Conservation (phyloP, 1,284 basidiomycete species). For the Violaceomyces palustris region DNA sequence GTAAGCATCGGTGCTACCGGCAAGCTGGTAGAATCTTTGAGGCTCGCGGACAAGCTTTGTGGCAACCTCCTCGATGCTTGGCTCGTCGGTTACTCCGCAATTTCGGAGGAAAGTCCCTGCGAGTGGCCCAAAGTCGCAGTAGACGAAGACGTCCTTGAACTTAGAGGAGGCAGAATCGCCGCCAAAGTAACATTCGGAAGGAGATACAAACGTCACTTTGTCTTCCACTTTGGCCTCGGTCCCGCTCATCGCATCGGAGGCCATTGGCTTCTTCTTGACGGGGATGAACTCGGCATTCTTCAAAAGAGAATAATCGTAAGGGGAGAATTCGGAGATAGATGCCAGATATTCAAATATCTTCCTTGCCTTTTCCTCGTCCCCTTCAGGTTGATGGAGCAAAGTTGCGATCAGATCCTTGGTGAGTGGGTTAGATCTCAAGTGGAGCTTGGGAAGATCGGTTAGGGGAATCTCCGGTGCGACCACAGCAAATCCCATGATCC, state of each 20-base stretch:
- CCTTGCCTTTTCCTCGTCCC: slow-evolving; percentile 60
- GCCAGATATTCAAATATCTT: slow-evolving; percentile 75
- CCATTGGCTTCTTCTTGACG: slow-evolving; percentile 10
- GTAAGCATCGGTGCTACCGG: slow-evolving; percentile 64
- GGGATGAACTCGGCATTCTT: slow-evolving; percentile 37
- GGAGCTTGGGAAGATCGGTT: slow-evolving; percentile 66
- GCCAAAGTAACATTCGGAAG: slow-evolving; percentile 61
- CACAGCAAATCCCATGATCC: slow-evolving; percentile 70
- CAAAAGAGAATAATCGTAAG: slow-evolving; percentile 25
- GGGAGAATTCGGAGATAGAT: slow-evolving; percentile 51
- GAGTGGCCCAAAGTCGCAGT: slow-evolving; percentile 72
- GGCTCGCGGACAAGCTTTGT: slow-evolving; percentile 56
- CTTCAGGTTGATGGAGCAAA: slow-evolving; percentile 65
- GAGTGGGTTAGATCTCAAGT: slow-evolving; percentile 70
- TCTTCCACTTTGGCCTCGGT: slow-evolving; percentile 2
- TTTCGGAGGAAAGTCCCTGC: slow-evolving; percentile 76
- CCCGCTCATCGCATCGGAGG: slow-evolving; percentile 1
- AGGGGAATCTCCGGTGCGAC: slow-evolving; percentile 60
- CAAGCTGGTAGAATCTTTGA: slow-evolving; percentile 64
- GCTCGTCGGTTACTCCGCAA: slow-evolving; percentile 82
- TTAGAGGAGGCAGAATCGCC: slow-evolving; percentile 17
- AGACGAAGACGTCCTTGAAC: slow-evolving; percentile 64
- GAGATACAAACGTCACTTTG: slow-evolving; percentile 25
- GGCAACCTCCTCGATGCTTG: slow-evolving; percentile 70
- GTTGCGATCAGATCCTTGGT: slow-evolving; percentile 63